These are phyloP conservation scores for Lentinula boryana DNA, from an alignment of 768 basidiomycete species.

Conservation along the genomic window DNA sequence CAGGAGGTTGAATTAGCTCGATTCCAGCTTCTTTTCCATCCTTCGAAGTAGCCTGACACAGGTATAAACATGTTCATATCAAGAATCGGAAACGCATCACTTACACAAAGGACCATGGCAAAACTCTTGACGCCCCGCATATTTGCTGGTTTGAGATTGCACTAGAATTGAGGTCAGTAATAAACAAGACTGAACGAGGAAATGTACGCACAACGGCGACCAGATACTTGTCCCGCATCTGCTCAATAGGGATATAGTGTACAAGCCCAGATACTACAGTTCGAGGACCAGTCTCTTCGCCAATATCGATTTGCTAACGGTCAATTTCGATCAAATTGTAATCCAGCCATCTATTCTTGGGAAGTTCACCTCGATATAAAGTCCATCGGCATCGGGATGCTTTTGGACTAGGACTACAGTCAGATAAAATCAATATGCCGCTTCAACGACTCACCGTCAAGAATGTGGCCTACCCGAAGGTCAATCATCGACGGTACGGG, in stretches of 20 bases:
- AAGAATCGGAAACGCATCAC: constrained; percentile 15
- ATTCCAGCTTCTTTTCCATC: constrained; percentile 87
- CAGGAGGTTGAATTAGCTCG: constrained; percentile 87
- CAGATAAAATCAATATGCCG: background rate
- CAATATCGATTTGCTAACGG: constrained; percentile 87
- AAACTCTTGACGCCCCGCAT: constrained; percentile 99
- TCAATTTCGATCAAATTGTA: background rate
- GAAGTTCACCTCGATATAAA: constrained; percentile 82
- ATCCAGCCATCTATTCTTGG: background rate
- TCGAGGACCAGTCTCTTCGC: constrained; percentile 90
- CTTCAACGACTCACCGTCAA: constrained; percentile 61
- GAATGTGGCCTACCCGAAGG: constrained; percentile 86
- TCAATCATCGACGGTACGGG: constrained; percentile 97
- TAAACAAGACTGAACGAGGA: background rate
- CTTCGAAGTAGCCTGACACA: constrained; percentile 74
- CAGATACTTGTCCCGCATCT: constrained; percentile 81
- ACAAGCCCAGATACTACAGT: constrained; percentile 97
- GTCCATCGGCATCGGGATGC: constrained; percentile 94
- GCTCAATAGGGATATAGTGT: constrained; percentile 91
- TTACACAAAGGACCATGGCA: constrained; percentile 93
- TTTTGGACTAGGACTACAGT: constrained; percentile 60
- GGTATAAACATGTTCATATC: constrained; percentile 4
- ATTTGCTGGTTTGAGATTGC: constrained; percentile 90
- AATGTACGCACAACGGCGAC: constrained; percentile 65
- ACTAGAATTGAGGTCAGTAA: constrained; percentile 35